Conservation (phyloP, 1,139 yeast species). For the Blastobotrys raffinosifermentans region DNA sequence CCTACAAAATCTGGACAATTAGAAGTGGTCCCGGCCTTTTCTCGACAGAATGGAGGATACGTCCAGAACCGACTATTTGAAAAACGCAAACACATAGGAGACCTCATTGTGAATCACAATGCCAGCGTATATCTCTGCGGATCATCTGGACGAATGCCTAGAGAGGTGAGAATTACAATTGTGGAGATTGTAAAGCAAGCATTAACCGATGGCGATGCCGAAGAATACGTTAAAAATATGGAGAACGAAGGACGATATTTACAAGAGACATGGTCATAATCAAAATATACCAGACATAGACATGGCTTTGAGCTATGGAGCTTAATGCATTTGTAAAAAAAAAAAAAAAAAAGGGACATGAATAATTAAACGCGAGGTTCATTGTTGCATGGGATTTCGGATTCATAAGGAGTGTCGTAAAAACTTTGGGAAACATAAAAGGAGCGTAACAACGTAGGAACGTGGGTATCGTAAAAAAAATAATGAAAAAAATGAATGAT, state of each 20-base stretch:
- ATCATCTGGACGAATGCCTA: conserved; percentile 92
- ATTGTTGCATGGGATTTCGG: too few relatives aligned
- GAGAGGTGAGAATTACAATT: conserved; percentile 74
- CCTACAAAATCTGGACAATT: conserved; percentile 33
- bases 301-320: too few relatives aligned
- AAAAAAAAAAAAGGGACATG: conserved; percentile 1
- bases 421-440: too few relatives aligned
- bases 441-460: too few relatives aligned
- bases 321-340: neutral
- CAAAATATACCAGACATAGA: neutral
- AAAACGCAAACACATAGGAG: conserved; percentile 43
- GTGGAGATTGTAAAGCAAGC: conserved; percentile 50
- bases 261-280: conserved; percentile 81
- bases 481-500: conserved; percentile 40
- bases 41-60: conserved; percentile 46
- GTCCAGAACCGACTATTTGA: conserved; percentile 68
- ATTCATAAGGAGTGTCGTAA: too few relatives aligned
- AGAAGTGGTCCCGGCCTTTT: conserved; percentile 50
- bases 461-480: conserved; percentile 49
- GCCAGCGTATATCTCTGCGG: conserved; percentile 81
- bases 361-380: neutral
- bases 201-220: conserved; percentile 41
- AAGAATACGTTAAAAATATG: conserved; percentile 47
- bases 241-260: conserved; percentile 66
- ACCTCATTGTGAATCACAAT: conserved; percentile 46